Conservation (phyloP, 2,329 filamentous ascomycete species). For the Fonsecaea erecta region DNA sequence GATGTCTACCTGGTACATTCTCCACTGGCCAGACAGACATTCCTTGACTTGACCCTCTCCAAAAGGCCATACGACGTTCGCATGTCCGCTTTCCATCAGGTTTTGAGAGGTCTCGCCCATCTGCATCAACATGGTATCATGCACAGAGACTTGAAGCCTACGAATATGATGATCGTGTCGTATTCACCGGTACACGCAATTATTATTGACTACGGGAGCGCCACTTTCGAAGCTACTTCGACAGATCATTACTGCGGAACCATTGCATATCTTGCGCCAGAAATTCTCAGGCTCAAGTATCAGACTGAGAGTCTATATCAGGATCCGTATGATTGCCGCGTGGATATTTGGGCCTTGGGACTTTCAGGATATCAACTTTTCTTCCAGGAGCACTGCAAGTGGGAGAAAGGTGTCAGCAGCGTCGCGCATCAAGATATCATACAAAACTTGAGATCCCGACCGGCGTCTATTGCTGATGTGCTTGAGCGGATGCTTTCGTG, state of each 20-base stretch:
- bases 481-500: constrained; percentile 17
- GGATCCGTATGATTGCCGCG: constrained; percentile 13
- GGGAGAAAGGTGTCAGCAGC: constrained; percentile 20
- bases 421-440: constrained; percentile 13
- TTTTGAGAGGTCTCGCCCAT: constrained; percentile 85
- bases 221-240: constrained; percentile 57
- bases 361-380: constrained; percentile 22
- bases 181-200: constrained; percentile 80
- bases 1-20: constrained; percentile 24
- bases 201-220: constrained; percentile 98
- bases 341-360: constrained; percentile 21
- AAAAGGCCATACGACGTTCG: constrained; percentile 12
- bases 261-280: constrained; percentile 89
- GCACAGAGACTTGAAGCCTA: constrained; percentile 87
- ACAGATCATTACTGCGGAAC: constrained; percentile 62
- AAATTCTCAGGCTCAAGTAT: constrained; percentile 47
- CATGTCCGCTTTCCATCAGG: constrained; percentile 75
- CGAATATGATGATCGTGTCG: constrained; percentile 84
- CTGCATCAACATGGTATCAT: constrained; percentile 85
- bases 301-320: background rate
- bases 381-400: constrained; percentile 18
- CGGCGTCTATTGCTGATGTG: constrained; percentile 9
- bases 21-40: constrained; percentile 21
- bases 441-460: constrained; percentile 13
- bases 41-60: constrained; percentile 13